Base-by-base conservation (phyloP, 139 green algal genomes). In the Ettlia oleoabundans region DNA sequence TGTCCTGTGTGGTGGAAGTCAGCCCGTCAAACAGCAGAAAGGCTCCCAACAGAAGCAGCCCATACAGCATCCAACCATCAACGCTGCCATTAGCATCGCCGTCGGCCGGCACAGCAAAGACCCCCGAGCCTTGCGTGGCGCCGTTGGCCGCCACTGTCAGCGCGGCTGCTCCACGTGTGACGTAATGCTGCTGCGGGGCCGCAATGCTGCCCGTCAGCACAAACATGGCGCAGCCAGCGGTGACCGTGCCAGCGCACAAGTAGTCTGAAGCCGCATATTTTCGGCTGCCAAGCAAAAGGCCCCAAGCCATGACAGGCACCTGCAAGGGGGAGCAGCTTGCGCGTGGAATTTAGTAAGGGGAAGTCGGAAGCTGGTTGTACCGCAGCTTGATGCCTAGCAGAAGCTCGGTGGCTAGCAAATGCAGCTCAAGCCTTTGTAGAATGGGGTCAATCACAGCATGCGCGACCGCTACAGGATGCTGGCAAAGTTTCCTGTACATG, bases 21-120 rank as follows among this genome's bases (percentile, higher is more conserved):
- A 99, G 99, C 40, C 96, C 96, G 79, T 99, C 96, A 80, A 97
- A 97, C 21, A 83, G 88, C 3, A 99, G 92, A 88, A 99, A 99
- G 10, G 90, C 93, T 22, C 24, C 73, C 52, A 80, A 53, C 21
- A 95, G 38, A 94, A 99, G 98, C 21, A 99, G 92, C 69, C 90
- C 35, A 30, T 69, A 80, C 30, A 64, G 26, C 73, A 80, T 53
- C 73, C 53, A 80, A 0, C 24, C 26, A 22, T 33, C 65, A 32
- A 28, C 21, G 15, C 18, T 32, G 18, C 55, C 55, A 22, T n/a
- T 22, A 9, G 21, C 21, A 5, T 15, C 55, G 21, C 30, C 18
- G 9, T n/a, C 9, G 4, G 37, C 30, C 19, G 33, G 1, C 37
- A 94, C 21, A 37, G 95, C 96, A 52, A 72, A 89, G 30, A 52